Evolutionary conservation across 805 yeast species (phyloP).

Genomic region (Wickerhamiella qilinensis): DNA sequence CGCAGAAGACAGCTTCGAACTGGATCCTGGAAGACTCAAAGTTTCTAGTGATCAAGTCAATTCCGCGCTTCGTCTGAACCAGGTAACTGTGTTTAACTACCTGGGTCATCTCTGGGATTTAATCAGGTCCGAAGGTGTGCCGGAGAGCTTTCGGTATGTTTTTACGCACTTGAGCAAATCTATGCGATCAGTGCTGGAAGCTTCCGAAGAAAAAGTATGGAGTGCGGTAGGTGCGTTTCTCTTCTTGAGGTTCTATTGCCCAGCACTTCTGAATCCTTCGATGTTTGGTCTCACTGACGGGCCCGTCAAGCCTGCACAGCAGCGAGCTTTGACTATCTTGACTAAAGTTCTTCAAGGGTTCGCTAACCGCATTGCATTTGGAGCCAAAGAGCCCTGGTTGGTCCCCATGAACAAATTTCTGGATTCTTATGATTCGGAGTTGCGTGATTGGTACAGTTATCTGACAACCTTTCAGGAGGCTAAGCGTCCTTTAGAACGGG

Average conservation of each 20-base stretch:
- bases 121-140: slow-evolving; percentile 12
- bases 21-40: slow-evolving; percentile 54
- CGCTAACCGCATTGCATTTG: slow-evolving; percentile 60
- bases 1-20: slow-evolving; percentile 45
- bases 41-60: slow-evolving; percentile 25
- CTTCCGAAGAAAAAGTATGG: slow-evolving; percentile 24
- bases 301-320: slow-evolving; percentile 56
- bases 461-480: slow-evolving; percentile 29
- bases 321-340: slow-evolving; percentile 63
- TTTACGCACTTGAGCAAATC: slow-evolving; percentile 9
- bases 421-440: slow-evolving; percentile 35
- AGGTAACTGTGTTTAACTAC: slow-evolving; percentile 32
- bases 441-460: slow-evolving; percentile 53
- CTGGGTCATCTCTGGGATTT: slow-evolving; percentile 12
- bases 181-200: slow-evolving; percentile 5
- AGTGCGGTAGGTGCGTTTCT: slow-evolving; percentile 73
- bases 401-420: slow-evolving; percentile 55
- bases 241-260: slow-evolving; percentile 74
- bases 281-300: slow-evolving; percentile 54
- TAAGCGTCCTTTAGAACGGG: slow-evolving; percentile 11
- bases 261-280: slow-evolving; percentile 83
- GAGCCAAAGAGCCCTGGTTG: slow-evolving; percentile 74
- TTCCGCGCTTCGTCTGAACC: slow-evolving; percentile 31
- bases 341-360: slow-evolving; percentile 63
- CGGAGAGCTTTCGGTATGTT: slow-evolving; percentile 13